Conservation (phyloP, 1,284 basidiomycete species). For the Cutaneotrichosporon sp. region DNA sequence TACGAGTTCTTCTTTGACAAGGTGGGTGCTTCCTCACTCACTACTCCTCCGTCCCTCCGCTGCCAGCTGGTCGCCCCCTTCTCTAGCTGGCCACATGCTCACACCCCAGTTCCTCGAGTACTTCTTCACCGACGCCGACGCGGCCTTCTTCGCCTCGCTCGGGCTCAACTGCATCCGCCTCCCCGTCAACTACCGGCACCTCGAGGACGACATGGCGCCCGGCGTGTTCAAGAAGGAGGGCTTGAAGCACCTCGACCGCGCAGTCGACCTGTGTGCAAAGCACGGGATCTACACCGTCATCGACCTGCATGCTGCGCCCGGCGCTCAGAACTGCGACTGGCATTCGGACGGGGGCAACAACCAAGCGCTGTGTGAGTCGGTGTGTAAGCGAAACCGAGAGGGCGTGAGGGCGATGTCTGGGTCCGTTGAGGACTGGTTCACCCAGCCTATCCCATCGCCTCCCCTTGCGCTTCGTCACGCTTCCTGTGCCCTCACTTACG, state of each 20-base stretch:
- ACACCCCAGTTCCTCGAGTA: slow-evolving; percentile 66
- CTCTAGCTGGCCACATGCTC: too few relatives aligned
- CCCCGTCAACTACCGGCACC: slow-evolving; percentile 41
- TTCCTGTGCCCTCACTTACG: neutral
- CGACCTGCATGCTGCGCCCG: slow-evolving; percentile 51
- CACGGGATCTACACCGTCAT: slow-evolving; percentile 53
- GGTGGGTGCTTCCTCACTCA: slow-evolving; percentile 45
- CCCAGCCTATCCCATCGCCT: too few relatives aligned
- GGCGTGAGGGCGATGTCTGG: too few relatives aligned
- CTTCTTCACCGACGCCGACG: slow-evolving; percentile 66
- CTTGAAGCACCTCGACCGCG: slow-evolving; percentile 41
- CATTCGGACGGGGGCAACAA: slow-evolving; percentile 45
- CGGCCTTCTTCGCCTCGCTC: slow-evolving; percentile 63
- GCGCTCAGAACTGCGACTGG: slow-evolving; percentile 53
- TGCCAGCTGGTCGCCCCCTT: too few relatives aligned
- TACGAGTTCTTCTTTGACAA: slow-evolving; percentile 76
- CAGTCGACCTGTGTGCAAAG: slow-evolving; percentile 44
- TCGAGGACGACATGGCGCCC: slow-evolving; percentile 41
- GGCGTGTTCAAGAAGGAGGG: slow-evolving; percentile 41
- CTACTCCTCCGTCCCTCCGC: neutral
- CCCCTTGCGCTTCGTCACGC: too few relatives aligned
- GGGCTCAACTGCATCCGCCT: slow-evolving; percentile 67
- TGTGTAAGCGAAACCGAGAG: too few relatives aligned
- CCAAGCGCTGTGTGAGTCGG: slow-evolving; percentile 42
- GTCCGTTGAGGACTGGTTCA: too few relatives aligned